Evolutionary conservation across 257 asterid species (phyloP).

Genomic region (Oldenlandia corymbosa): DNA sequence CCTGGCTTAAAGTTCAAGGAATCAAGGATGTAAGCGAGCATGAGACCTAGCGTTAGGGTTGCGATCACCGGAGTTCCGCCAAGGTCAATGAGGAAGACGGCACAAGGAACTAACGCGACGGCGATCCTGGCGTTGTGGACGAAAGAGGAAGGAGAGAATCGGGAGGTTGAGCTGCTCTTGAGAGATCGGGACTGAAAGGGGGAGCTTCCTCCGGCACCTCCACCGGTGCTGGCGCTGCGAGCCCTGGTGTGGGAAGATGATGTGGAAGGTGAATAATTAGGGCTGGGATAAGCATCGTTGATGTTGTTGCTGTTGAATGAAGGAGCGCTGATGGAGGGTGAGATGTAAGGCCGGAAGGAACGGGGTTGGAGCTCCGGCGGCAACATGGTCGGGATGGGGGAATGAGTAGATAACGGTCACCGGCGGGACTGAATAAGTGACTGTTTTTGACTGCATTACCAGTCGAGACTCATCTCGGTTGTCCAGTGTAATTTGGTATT

Average conservation of each 20-base stretch:
- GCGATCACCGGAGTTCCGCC: slow-evolving; percentile 96
- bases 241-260: slow-evolving; percentile 14
- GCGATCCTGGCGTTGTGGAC: slow-evolving; percentile 78
- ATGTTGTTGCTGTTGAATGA: slow-evolving; percentile 44
- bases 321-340: slow-evolving; percentile 67
- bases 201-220: slow-evolving; percentile 32
- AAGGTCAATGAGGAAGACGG: slow-evolving; percentile 86
- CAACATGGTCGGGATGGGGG: slow-evolving; percentile 37
- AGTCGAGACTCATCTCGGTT: background rate
- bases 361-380: slow-evolving; percentile 97
- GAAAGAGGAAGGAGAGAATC: slow-evolving; percentile 63
- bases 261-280: slow-evolving; percentile 44
- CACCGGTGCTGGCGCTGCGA: slow-evolving; percentile 21
- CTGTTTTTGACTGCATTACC: slow-evolving; percentile 3
- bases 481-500: background rate
- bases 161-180: slow-evolving; percentile 49
- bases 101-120: slow-evolving; percentile 72
- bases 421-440: background rate
- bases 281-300: slow-evolving; percentile 33
- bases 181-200: slow-evolving; percentile 34
- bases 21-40: slow-evolving; percentile 90
- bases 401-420: background rate
- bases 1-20: slow-evolving; percentile 78
- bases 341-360: slow-evolving; percentile 72
- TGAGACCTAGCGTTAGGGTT: slow-evolving; percentile 61